Percentiles rank a stretch among this genome's conserved stretches.
Conservation (phyloP, 2,329 filamentous ascomycete genomes). For the Hawksworthiomyces lignivorus region DNA sequence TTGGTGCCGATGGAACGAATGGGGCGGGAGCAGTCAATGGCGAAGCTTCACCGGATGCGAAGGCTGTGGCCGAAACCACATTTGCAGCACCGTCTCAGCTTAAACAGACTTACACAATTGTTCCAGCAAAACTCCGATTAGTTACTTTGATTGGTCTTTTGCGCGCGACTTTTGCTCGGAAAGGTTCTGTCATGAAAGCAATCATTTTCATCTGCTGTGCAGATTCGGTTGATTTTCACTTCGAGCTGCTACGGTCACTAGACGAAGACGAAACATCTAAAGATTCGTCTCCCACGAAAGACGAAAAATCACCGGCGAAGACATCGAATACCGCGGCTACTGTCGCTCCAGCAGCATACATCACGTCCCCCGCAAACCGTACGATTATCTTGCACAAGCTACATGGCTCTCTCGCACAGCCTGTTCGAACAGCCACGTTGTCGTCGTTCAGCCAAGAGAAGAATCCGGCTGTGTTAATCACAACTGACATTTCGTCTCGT, state of each 20-base stretch:
- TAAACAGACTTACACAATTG: conserved; percentile 83
- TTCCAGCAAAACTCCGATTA: conserved; percentile 81
- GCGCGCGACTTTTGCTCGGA: conserved; percentile 79
- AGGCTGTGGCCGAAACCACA: conserved; percentile 36
- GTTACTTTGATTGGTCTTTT: conserved; percentile 80
- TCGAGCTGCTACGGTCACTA: conserved; percentile 61
- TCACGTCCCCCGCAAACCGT: conserved; percentile 68
- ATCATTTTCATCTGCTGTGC: conserved; percentile 97
- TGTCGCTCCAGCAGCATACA: conserved; percentile 59
- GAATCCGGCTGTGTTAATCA: conserved; percentile 75
- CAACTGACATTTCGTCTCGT: conserved; percentile 91
- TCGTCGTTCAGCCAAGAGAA: conserved; percentile 67
- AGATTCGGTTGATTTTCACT: conserved; percentile 95
- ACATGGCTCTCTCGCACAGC: conserved; percentile 85
- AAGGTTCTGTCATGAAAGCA: conserved; percentile 89
- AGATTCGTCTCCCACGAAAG: background rate
- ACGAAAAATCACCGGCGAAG: conserved; percentile 18
- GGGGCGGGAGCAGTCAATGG: background rate
- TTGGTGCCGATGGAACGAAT: conserved; percentile 20
- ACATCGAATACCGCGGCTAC: conserved; percentile 42
- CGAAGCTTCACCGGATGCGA: conserved; percentile 19
- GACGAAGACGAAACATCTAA: conserved; percentile 6
- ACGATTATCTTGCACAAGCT: conserved; percentile 73
- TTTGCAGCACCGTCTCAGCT: conserved; percentile 87
- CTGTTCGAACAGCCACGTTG: conserved; percentile 79